Conservation (phyloP, 169 alveolate genomes). For the Plasmodium vinckei region DNA sequence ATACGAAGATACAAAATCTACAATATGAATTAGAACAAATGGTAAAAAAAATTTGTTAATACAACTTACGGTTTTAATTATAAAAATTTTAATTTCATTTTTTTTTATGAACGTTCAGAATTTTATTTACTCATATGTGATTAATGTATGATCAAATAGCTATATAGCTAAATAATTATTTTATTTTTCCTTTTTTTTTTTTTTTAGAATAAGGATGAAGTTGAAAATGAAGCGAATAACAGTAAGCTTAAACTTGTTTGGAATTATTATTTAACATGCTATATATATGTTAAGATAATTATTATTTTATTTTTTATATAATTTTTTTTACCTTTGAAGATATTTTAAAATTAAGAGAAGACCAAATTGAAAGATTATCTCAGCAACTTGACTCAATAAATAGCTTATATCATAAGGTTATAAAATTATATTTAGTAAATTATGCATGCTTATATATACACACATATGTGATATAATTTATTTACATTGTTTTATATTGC, state of each 20-base stretch:
- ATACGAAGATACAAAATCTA: constrained; percentile 29
- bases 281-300: neutral
- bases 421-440: too few relatives aligned
- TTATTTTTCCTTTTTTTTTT: too few relatives aligned
- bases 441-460: neutral
- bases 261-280: too few relatives aligned
- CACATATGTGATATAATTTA: neutral
- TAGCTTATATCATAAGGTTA: constrained; percentile 46
- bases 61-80: too few relatives aligned
- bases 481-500: neutral
- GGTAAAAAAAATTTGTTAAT: neutral
- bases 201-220: too few relatives aligned
- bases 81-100: too few relatives aligned
- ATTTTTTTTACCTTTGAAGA: constrained; percentile 5
- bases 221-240: too few relatives aligned
- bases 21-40: constrained; percentile 41
- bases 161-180: too few relatives aligned
- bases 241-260: too few relatives aligned
- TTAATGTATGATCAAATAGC: too few relatives aligned
- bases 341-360: constrained; percentile 50
- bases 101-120: too few relatives aligned
- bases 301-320: constrained; percentile 1
- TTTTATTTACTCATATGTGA: too few relatives aligned
- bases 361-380: constrained; percentile 62
- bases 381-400: constrained; percentile 47